These are phyloP conservation scores for Neofusicoccum cordaticola DNA, from an alignment of 2,329 filamentous ascomycete genomes.

Conservation along the genomic window DNA sequence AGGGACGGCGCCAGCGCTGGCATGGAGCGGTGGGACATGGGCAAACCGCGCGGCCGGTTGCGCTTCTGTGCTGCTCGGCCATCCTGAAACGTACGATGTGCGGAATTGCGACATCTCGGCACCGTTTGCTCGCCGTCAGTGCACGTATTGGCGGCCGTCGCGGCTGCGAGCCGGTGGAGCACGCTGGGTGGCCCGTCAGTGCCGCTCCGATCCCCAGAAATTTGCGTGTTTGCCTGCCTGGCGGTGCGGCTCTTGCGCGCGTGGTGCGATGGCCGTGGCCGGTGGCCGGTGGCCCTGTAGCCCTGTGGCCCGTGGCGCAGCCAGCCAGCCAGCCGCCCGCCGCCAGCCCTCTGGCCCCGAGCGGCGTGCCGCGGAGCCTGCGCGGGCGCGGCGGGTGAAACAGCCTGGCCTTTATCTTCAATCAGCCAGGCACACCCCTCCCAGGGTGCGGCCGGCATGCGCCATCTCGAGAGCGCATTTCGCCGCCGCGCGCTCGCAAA, in stretches of 20 bases:
- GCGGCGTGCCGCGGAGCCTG: neutral
- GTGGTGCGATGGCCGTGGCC: neutral
- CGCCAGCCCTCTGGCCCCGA: neutral
- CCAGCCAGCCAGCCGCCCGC: neutral
- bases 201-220: neutral
- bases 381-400: neutral
- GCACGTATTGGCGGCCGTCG: constrained; percentile 3
- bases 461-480: no score
- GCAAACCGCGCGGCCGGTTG: constrained; percentile 11
- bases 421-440: neutral
- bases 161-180: neutral
- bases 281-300: neutral
- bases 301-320: neutral
- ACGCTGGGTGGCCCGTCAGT: neutral
- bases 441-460: neutral
- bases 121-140: constrained; percentile 7
- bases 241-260: neutral
- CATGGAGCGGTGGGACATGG: constrained; percentile 5
- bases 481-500: neutral
- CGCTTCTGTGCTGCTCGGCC: neutral
- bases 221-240: neutral
- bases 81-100: constrained; percentile 11
- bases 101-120: constrained; percentile 15
- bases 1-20: neutral
- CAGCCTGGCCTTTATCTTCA: constrained; percentile 4